phyloP scores from a whole-genome alignment of 768 basidiomycete genomes.

The Lentinula raphanica region DNA sequence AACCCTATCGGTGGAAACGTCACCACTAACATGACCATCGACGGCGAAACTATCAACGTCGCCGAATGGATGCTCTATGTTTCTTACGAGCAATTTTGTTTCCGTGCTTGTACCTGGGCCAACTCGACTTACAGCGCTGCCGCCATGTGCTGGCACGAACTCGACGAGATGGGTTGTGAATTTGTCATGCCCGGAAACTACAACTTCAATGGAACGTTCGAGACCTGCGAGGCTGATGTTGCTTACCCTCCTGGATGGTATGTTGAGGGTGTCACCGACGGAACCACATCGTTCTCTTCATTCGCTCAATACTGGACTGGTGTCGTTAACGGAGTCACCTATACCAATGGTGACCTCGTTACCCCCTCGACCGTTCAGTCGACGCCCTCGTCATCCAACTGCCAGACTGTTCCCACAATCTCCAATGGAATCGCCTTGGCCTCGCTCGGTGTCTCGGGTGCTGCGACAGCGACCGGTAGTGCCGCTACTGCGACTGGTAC shows the following conservation, averaged over 20 bases:
- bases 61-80: constrained; percentile 34
- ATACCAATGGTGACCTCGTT: constrained; percentile 35
- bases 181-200: constrained; percentile 46
- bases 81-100: constrained; percentile 1
- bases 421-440: constrained; percentile 32
- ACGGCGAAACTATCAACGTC: constrained; percentile 29
- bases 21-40: constrained; percentile 31
- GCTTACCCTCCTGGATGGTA: constrained; percentile 46
- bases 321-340: constrained; percentile 23
- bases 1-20: constrained; percentile 44
- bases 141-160: constrained; percentile 41
- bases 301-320: constrained; percentile 42
- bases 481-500: constrained; percentile 8
- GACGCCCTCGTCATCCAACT: constrained; percentile 36
- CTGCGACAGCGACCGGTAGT: constrained; percentile 8
- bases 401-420: constrained; percentile 31
- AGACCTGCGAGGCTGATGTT: constrained; percentile 39
- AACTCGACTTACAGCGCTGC: constrained; percentile 39
- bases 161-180: constrained; percentile 40
- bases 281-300: constrained; percentile 34
- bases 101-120: constrained; percentile 38
- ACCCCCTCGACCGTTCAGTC: constrained; percentile 31
- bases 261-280: constrained; percentile 32
- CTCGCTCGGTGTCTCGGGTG: constrained; percentile 14
- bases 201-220: constrained; percentile 36